Evolutionary conservation across 2,329 filamentous ascomycete genomes (phyloP).

Genomic region (Chrysoporthe deuterocubensis): DNA sequence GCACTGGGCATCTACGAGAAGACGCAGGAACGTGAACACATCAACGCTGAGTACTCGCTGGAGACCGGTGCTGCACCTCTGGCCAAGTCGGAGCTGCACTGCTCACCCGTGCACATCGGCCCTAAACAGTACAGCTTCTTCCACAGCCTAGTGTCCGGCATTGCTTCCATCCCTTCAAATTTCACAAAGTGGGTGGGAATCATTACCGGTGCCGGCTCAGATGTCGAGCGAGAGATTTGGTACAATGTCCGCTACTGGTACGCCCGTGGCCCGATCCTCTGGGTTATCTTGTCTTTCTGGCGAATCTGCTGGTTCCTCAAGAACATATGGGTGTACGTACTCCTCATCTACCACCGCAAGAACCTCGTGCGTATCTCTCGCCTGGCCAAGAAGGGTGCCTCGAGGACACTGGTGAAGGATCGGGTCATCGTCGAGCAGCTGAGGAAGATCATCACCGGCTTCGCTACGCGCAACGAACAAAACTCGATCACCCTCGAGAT

Average conservation of each 20-base stretch:
- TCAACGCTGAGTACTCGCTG: constrained; percentile 29
- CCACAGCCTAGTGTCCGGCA: constrained; percentile 26
- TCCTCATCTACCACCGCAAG: constrained; percentile 41
- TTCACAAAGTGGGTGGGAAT: constrained; percentile 41
- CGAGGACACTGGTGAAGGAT: constrained; percentile 36
- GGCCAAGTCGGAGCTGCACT: constrained; percentile 29
- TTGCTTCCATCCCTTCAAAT: constrained; percentile 33
- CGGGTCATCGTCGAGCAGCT: constrained; percentile 38
- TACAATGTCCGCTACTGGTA: constrained; percentile 37
- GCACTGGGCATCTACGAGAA: constrained; percentile 31
- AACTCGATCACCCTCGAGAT: constrained; percentile 36
- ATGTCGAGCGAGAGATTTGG: constrained; percentile 43
- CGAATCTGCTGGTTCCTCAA: constrained; percentile 38
- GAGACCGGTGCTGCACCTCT: constrained; percentile 27
- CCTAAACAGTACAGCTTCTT: constrained; percentile 23
- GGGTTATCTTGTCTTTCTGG: constrained; percentile 38
- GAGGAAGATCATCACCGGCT: constrained; percentile 40
- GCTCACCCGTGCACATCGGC: constrained; percentile 28
- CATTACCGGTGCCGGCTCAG: constrained; percentile 40
- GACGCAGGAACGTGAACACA: constrained; percentile 29
- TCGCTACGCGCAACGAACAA: constrained; percentile 35
- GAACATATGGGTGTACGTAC: constrained; percentile 39
- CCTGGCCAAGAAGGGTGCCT: constrained; percentile 39
- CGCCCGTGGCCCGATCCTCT: constrained; percentile 33
- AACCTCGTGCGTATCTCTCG: constrained; percentile 39